These are phyloP conservation scores for Spironucleus salmonicida DNA, from an alignment of 208 protist species.

Conservation along the genomic window DNA sequence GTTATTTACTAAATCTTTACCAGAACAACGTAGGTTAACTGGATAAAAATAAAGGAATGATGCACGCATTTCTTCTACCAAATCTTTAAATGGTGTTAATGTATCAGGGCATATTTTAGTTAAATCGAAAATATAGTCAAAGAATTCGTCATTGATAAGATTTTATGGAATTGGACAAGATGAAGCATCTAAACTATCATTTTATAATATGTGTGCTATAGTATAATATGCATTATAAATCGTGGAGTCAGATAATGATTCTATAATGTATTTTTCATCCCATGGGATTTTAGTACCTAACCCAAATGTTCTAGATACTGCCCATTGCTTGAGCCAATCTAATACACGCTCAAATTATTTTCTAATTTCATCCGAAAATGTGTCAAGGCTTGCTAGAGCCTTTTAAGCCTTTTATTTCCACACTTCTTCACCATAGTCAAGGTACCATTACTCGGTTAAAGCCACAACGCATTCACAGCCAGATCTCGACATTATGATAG, in stretches of 20 bases:
- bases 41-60: conserved; percentile 96
- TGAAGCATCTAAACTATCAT: conserved; percentile 20
- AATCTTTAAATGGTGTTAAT: conserved; percentile 52
- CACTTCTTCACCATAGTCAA: conserved; percentile 86
- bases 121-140: conserved; percentile 32
- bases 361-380: conserved; percentile 66
- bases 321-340: conserved; percentile 93
- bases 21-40: conserved; percentile 88
- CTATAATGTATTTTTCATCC: conserved; percentile 83
- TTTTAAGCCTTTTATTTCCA: conserved; percentile 33
- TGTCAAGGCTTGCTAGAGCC: conserved; percentile 57
- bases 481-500: conserved; percentile 76
- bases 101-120: conserved; percentile 30
- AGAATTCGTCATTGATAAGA: conserved; percentile 21
- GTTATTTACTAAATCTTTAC: conserved; percentile 97
- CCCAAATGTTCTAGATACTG: conserved; percentile 93
- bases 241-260: conserved; percentile 98
- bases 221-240: conserved; percentile 99
- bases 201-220: conserved; percentile 85
- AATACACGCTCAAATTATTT: conserved; percentile 73
- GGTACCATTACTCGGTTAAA: conserved; percentile 93
- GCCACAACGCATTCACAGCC: conserved; percentile 96
- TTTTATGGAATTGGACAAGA: background rate
- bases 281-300: conserved; percentile 92
- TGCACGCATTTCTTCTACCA: conserved; percentile 57